These are phyloP conservation scores for Suillus hirtellus DNA, from an alignment of 768 basidiomycete species.

Conservation along the genomic window DNA sequence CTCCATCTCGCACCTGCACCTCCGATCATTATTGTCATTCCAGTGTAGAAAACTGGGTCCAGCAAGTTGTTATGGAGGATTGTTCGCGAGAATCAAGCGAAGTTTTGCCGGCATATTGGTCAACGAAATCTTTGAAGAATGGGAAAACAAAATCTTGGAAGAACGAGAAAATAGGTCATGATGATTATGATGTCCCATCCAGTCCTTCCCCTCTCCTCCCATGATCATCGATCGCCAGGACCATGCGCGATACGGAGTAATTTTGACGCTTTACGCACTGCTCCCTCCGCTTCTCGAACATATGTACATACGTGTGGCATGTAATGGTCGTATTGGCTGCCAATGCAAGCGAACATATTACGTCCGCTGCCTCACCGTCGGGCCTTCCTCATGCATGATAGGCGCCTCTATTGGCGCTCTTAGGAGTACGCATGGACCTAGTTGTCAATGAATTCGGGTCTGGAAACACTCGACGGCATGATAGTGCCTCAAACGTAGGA, in stretches of 20 bases:
- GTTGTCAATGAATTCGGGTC: not conserved
- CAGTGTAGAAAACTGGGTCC: constrained; percentile 4
- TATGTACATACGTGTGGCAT: not conserved
- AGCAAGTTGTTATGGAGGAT: constrained; percentile 3
- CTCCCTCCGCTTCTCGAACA: not conserved
- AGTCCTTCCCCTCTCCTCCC: not conserved
- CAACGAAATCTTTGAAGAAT: constrained; percentile 8
- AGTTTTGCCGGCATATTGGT: constrained; percentile 8
- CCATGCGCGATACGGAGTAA: not conserved
- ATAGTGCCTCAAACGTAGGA: not conserved
- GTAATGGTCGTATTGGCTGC: not conserved
- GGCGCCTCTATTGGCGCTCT: not conserved
- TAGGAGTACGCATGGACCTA: not conserved
- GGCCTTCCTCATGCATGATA: not conserved
- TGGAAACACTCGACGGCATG: not conserved
- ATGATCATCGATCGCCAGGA: not conserved
- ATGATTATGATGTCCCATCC: not conserved
- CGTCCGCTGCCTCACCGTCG: not conserved
- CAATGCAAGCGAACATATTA: not conserved
- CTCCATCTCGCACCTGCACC: not conserved
- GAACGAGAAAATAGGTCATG: not conserved
- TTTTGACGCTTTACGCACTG: not conserved
- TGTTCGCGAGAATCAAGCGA: not conserved
- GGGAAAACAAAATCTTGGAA: constrained; percentile 1
- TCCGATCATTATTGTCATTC: not conserved